phyloP scores from a whole-genome alignment of 163 green algal species.

The Prototheca wickerhamii region DNA sequence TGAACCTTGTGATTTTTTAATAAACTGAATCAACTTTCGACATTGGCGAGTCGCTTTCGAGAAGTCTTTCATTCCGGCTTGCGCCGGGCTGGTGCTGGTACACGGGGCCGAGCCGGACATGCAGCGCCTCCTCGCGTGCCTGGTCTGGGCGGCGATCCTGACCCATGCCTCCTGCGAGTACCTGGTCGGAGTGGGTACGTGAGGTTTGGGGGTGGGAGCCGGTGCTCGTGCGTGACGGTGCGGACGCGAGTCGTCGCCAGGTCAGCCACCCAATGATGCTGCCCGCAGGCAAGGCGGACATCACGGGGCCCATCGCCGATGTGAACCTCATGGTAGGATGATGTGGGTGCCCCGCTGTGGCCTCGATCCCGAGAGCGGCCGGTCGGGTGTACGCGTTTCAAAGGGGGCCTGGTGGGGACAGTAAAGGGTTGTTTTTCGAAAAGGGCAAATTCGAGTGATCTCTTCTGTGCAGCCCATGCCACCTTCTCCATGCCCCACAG shows the following conservation, averaged over 20 bases:
- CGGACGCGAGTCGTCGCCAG: not conserved
- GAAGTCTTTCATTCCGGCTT: not conserved
- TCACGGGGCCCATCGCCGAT: conserved; percentile 72
- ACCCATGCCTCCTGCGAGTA: no score
- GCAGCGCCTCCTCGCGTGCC: no score
- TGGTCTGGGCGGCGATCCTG: no score
- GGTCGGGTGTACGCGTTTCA: not conserved
- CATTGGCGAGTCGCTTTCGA: not conserved
- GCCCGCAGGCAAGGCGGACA: conserved; percentile 54
- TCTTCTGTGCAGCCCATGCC: no score
- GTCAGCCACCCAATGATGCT: not conserved
- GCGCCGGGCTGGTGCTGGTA: no score
- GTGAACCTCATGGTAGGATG: conserved; percentile 67
- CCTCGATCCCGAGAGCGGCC: no score
- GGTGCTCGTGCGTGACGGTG: not conserved
- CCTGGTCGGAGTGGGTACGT: conserved; percentile 12
- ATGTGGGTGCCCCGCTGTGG: not conserved
- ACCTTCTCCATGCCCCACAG: no score
- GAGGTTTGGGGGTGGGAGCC: not conserved
- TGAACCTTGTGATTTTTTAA: no score
- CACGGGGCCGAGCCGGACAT: no score
- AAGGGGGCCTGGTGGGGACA: not conserved
- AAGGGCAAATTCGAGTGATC: no score
- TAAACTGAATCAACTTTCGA: not conserved
- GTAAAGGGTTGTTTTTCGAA: no score